Evolutionary conservation across 1,284 basidiomycete genomes (phyloP).

Genomic region (Golubevia sp.): DNA sequence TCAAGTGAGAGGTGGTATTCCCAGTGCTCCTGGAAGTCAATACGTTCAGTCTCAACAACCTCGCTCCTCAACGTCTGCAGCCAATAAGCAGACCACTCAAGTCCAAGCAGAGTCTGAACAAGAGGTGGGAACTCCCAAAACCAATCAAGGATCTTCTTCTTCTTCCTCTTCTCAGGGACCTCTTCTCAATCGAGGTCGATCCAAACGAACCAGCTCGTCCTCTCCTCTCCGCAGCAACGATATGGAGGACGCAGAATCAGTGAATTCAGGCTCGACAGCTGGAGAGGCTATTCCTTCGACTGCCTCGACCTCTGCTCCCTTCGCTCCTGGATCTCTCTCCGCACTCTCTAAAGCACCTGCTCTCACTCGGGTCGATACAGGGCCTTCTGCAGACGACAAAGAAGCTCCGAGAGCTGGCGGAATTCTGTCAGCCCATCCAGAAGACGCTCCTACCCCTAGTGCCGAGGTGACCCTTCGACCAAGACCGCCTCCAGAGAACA

Average conservation of each 20-base stretch:
- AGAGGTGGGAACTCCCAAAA: background rate
- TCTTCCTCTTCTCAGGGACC: background rate
- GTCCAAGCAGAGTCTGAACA: background rate
- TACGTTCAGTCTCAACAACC: background rate
- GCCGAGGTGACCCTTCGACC: constrained; percentile 34
- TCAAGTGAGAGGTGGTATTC: background rate
- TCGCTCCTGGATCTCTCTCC: background rate
- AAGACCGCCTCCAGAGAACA: constrained; percentile 25
- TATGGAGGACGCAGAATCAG: background rate
- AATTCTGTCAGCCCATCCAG: background rate
- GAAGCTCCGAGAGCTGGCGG: background rate
- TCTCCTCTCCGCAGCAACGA: background rate
- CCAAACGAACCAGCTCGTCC: background rate
- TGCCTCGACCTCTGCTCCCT: background rate
- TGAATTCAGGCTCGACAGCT: background rate
- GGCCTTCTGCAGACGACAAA: background rate
- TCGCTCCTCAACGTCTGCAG: no score
- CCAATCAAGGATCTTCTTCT: background rate
- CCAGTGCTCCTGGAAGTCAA: background rate
- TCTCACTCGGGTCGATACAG: background rate
- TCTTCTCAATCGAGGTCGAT: background rate
- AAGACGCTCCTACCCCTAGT: constrained; percentile 12
- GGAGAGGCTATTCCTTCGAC: background rate
- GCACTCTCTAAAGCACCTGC: background rate
- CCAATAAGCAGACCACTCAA: background rate